A percentile compares a stretch with the other conserved stretches of the same genome.
phyloP scores from a whole-genome alignment of 805 yeast species.

The Cyberlindnera mycetangii region DNA sequence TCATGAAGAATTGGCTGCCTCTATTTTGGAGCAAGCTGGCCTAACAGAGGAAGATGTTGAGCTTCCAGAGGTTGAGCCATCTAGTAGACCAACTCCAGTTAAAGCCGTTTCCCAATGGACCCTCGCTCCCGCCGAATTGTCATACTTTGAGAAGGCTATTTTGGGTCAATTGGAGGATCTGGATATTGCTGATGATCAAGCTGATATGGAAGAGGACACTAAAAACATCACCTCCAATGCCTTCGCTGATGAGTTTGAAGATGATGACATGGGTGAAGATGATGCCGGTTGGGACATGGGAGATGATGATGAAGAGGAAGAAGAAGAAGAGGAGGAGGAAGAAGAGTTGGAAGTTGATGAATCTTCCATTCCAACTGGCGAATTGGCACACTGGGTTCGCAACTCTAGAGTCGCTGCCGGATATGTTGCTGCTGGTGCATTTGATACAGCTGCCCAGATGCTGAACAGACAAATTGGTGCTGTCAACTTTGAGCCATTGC shows the following conservation, averaged over 20 bases:
- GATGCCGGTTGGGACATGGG: slow-evolving; percentile 81
- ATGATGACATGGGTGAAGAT: slow-evolving; percentile 38
- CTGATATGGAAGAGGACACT: slow-evolving; percentile 25
- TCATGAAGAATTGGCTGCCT: slow-evolving; percentile 67
- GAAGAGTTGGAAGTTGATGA: slow-evolving; percentile 38
- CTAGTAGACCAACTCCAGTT: slow-evolving; percentile 47
- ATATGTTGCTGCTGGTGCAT: slow-evolving; percentile 93
- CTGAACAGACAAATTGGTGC: slow-evolving; percentile 88
- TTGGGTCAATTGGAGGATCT: slow-evolving; percentile 73
- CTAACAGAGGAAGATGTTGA: slow-evolving; percentile 59
- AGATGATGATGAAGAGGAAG: slow-evolving; percentile 75
- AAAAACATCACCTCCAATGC: slow-evolving; percentile 24
- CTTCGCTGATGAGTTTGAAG: slow-evolving; percentile 38
- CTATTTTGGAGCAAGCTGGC: slow-evolving; percentile 69
- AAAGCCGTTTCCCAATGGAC: slow-evolving; percentile 71
- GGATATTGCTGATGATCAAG: slow-evolving; percentile 46
- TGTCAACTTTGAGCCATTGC: slow-evolving; percentile 82
- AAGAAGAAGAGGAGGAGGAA: slow-evolving; percentile 57
- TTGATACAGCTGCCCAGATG: slow-evolving; percentile 92
- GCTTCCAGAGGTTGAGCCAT: slow-evolving; percentile 51
- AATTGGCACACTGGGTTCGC: slow-evolving; percentile 78
- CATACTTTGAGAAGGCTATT: slow-evolving; percentile 84
- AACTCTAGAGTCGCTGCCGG: slow-evolving; percentile 89
- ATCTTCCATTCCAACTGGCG: slow-evolving; percentile 36
- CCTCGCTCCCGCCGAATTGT: slow-evolving; percentile 61